These are phyloP conservation scores for Harringtonia lauricola DNA, from an alignment of 2,329 filamentous ascomycete genomes.

Conservation along the genomic window DNA sequence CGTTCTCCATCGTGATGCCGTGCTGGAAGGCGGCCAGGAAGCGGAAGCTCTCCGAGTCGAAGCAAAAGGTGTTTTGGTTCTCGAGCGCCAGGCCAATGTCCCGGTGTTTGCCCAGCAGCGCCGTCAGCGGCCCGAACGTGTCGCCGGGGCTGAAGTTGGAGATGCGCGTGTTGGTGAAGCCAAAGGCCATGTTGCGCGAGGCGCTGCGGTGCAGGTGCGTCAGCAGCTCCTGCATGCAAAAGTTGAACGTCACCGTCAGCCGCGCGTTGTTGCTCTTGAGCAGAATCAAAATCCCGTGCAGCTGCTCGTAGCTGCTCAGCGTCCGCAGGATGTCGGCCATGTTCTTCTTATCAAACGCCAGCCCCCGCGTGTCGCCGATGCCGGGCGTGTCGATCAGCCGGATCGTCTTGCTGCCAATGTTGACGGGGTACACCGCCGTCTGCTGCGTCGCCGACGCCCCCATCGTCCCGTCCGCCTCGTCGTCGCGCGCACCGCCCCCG, in stretches of 20 bases:
- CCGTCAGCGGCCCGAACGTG: conserved; percentile 22
- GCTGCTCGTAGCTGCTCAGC: conserved; percentile 20
- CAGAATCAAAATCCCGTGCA: conserved; percentile 31
- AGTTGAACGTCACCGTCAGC: conserved; percentile 25
- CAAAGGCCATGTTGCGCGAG: conserved; percentile 27
- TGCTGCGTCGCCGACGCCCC: conserved; percentile 26
- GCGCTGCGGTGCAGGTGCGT: conserved; percentile 26
- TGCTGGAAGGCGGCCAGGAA: conserved; percentile 26
- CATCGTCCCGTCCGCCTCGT: conserved; percentile 20
- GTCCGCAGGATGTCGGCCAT: conserved; percentile 26
- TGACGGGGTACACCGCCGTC: conserved; percentile 21
- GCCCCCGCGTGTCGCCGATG: conserved; percentile 28
- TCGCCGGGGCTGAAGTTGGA: conserved; percentile 30
- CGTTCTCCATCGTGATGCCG: conserved; percentile 18
- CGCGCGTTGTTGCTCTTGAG: conserved; percentile 27
- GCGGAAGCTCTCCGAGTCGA: conserved; percentile 32
- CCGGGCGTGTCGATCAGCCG: conserved; percentile 32
- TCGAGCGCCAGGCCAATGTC: conserved; percentile 19
- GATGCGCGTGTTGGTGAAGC: conserved; percentile 30
- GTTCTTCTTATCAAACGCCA: conserved; percentile 24
- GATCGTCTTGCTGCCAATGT: conserved; percentile 16
- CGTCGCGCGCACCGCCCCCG: conserved; percentile 20
- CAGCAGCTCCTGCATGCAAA: conserved; percentile 28
- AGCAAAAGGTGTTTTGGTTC: conserved; percentile 26
- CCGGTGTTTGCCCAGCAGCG: conserved; percentile 18